These are phyloP conservation scores for Lipomyces kockii DNA, from an alignment of 805 yeast species.

Conservation along the genomic window DNA sequence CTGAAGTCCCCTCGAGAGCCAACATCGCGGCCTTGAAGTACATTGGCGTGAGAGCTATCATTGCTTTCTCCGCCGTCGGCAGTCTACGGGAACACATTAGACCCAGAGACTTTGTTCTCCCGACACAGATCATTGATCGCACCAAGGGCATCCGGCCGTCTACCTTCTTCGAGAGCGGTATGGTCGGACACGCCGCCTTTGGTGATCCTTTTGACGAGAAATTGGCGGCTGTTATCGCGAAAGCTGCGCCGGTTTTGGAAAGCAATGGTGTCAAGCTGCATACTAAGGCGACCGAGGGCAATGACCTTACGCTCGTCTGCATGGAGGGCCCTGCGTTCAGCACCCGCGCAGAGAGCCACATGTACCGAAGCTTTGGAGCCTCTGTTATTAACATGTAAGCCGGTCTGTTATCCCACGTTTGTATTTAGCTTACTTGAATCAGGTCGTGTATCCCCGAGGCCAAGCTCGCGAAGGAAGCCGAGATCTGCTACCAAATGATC, in stretches of 20 bases:
- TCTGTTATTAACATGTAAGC: slow-evolving; percentile 85
- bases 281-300: slow-evolving; percentile 65
- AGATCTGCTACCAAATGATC: slow-evolving; percentile 94
- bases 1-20: slow-evolving; percentile 91
- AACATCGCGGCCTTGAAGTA: slow-evolving; percentile 94
- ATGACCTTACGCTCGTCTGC: slow-evolving; percentile 84
- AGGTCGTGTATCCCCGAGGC: slow-evolving; percentile 91
- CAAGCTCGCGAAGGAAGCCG: slow-evolving; percentile 96
- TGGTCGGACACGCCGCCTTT: slow-evolving; percentile 96
- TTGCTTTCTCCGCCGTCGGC: slow-evolving; percentile 96
- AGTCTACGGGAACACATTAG: slow-evolving; percentile 84
- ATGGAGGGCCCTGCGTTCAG: slow-evolving; percentile 99
- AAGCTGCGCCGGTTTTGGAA: slow-evolving; percentile 60
- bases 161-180: slow-evolving; percentile 87
- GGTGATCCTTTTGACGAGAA: slow-evolving; percentile 93
- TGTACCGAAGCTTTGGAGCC: slow-evolving; percentile 89
- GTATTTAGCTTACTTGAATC: not conserved
- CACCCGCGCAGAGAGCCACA: slow-evolving; percentile 91
- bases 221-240: slow-evolving; percentile 67
- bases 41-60: slow-evolving; percentile 81
- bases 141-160: slow-evolving; percentile 93
- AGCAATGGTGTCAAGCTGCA: slow-evolving; percentile 65
- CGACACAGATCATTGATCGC: slow-evolving; percentile 94
- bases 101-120: slow-evolving; percentile 96
- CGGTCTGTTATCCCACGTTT: not conserved